Evolutionary conservation across 2,329 filamentous ascomycete genomes (phyloP).

Genomic region (Beauveria asiatica): DNA sequence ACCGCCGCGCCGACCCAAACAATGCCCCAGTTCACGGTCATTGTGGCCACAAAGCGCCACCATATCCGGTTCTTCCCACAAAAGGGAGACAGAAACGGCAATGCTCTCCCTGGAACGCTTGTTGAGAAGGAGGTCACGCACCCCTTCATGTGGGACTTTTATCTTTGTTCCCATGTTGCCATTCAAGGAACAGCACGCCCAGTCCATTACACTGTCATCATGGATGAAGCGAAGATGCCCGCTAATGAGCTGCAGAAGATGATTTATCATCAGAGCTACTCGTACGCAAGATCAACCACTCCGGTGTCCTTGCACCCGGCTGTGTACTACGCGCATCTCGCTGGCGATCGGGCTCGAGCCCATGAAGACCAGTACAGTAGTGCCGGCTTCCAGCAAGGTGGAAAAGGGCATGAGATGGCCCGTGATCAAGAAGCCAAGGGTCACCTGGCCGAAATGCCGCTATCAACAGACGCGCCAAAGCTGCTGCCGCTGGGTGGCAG

Average conservation of each 20-base stretch:
- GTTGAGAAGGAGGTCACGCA: constrained; percentile 87
- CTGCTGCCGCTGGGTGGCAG: constrained; percentile 25
- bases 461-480: constrained; percentile 20
- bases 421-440: constrained; percentile 33
- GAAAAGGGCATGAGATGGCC: constrained; percentile 34
- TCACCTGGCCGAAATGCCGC: constrained; percentile 17
- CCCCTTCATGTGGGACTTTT: constrained; percentile 86
- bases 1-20: constrained; percentile 28
- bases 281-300: constrained; percentile 85
- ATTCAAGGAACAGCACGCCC: constrained; percentile 93
- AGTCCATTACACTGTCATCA: constrained; percentile 82
- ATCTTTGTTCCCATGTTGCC: constrained; percentile 53
- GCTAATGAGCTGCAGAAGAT: constrained; percentile 70
- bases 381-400: constrained; percentile 34
- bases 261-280: constrained; percentile 92
- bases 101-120: constrained; percentile 76
- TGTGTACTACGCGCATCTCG: constrained; percentile 92
- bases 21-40: constrained; percentile 65
- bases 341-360: constrained; percentile 66
- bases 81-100: constrained; percentile 62
- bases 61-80: constrained; percentile 88
- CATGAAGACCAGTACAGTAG: constrained; percentile 53
- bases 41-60: constrained; percentile 88
- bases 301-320: constrained; percentile 84
- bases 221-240: constrained; percentile 66